Evolutionary conservation across 208 protist genomes (phyloP).

Genomic region (Trypanosoma brucei): DNA sequence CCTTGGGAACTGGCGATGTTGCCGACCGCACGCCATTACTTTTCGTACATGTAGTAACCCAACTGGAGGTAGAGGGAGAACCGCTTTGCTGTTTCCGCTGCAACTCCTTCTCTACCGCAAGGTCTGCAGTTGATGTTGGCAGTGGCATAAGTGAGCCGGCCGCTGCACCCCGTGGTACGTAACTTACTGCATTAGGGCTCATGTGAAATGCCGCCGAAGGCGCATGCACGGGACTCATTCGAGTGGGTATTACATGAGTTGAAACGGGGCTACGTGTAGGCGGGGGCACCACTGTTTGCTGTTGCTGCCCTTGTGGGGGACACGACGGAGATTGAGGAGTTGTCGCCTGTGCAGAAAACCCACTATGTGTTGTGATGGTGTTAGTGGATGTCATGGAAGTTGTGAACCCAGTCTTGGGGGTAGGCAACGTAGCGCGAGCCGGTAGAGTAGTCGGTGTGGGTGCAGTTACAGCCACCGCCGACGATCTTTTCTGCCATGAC

Average conservation of each 20-base stretch:
- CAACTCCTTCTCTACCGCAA: constrained; percentile 26
- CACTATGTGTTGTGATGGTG: constrained; percentile 12
- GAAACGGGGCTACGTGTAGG: constrained; percentile 27
- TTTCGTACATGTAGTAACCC: constrained; percentile 7
- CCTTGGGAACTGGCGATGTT: constrained; percentile 6
- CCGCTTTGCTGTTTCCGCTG: constrained; percentile 8
- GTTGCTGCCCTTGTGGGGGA: not conserved
- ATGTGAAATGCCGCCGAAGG: constrained; percentile 30
- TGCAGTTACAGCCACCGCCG: not conserved
- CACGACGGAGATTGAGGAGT: constrained; percentile 6
- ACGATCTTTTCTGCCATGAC: constrained; percentile 10
- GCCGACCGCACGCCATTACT: constrained; percentile 11
- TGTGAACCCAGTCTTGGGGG: constrained; percentile 13
- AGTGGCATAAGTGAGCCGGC: constrained; percentile 34
- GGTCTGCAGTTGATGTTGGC: constrained; percentile 65
- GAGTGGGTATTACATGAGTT: constrained; percentile 45
- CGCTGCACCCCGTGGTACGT: constrained; percentile 32
- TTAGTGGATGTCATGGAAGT: constrained; percentile 20
- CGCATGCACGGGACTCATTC: constrained; percentile 56
- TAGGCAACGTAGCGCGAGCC: not conserved
- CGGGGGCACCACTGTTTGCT: constrained; percentile 17
- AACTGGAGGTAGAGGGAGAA: not conserved
- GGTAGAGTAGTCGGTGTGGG: not conserved
- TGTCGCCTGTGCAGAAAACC: not conserved
- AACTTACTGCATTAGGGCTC: constrained; percentile 75